These are phyloP conservation scores for Chalciporus sphaerocephalus DNA, from an alignment of 768 basidiomycete species.

Conservation along the genomic window DNA sequence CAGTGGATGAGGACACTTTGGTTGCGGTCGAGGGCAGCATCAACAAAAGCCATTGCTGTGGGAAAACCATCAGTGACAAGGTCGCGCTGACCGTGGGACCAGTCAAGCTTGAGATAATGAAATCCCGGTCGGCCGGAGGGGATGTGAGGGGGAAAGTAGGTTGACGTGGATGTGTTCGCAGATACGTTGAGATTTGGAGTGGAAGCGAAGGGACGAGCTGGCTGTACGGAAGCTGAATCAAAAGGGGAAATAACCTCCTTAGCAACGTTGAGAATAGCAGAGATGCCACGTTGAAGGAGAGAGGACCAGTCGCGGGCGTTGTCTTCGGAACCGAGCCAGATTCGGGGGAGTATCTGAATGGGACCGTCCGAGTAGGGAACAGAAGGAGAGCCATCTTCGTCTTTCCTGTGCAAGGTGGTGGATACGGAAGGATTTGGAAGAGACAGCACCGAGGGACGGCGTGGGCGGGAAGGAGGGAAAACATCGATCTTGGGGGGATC, in stretches of 20 bases:
- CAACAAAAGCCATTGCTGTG: slow-evolving; percentile 76
- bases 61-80: slow-evolving; percentile 77
- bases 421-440: slow-evolving; percentile 52
- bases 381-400: slow-evolving; percentile 56
- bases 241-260: slow-evolving; percentile 83
- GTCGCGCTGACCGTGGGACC: slow-evolving; percentile 94
- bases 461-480: slow-evolving; percentile 35
- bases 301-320: slow-evolving; percentile 80
- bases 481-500: slow-evolving; percentile 32
- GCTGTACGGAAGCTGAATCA: slow-evolving; percentile 44
- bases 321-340: slow-evolving; percentile 91
- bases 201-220: slow-evolving; percentile 60
- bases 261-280: slow-evolving; percentile 84
- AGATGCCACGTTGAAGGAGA: slow-evolving; percentile 68
- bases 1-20: slow-evolving; percentile 86
- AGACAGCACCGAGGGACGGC: slow-evolving; percentile 70
- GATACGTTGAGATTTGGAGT: slow-evolving; percentile 55
- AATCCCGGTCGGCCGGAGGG: slow-evolving; percentile 69
- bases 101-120: slow-evolving; percentile 85
- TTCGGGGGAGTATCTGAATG: slow-evolving; percentile 74
- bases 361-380: slow-evolving; percentile 80
- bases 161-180: slow-evolving; percentile 37
- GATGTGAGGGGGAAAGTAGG: slow-evolving; percentile 64
- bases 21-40: slow-evolving; percentile 67
- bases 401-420: slow-evolving; percentile 56